Evolutionary conservation across 169 alveolate species (phyloP).

Genomic region (Theileria equi): DNA sequence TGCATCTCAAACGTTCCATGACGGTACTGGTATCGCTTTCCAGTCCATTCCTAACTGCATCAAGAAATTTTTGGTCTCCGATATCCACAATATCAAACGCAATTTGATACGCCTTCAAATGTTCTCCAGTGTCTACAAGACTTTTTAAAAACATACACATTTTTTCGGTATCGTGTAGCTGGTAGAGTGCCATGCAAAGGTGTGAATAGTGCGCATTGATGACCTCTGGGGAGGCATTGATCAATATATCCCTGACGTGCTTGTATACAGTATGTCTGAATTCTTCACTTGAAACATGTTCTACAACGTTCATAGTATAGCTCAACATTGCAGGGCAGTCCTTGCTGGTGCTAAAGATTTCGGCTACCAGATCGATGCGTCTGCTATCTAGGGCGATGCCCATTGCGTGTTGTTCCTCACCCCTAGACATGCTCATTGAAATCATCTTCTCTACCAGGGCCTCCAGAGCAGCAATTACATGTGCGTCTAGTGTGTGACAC

Average conservation of each 20-base stretch:
- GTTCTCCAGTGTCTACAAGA: constrained; percentile 70
- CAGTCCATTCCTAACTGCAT: constrained; percentile 36
- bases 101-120: constrained; percentile 85
- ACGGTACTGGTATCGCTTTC: constrained; percentile 1
- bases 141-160: constrained; percentile 80
- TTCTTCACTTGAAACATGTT: constrained; percentile 30
- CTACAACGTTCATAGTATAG: constrained; percentile 43
- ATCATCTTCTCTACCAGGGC: constrained; percentile 85
- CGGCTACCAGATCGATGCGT: constrained; percentile 85
- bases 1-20: constrained; percentile 60
- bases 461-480: constrained; percentile 73
- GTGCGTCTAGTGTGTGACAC: constrained; percentile 34
- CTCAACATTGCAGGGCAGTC: constrained; percentile 4
- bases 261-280: constrained; percentile 44
- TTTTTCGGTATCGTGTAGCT: constrained; percentile 81
- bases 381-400: constrained; percentile 94
- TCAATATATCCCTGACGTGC: constrained; percentile 28
- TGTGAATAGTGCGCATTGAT: constrained; percentile 17
- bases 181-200: constrained; percentile 76
- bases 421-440: constrained; percentile 79
- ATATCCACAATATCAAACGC: constrained; percentile 90
- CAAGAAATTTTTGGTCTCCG: constrained; percentile 86
- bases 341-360: constrained; percentile 70
- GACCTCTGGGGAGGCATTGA: constrained; percentile 7
- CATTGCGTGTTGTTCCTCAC: constrained; percentile 86